These are phyloP conservation scores for Aspergillus sojae DNA, from an alignment of 2,329 filamentous ascomycete genomes.

Conservation along the genomic window DNA sequence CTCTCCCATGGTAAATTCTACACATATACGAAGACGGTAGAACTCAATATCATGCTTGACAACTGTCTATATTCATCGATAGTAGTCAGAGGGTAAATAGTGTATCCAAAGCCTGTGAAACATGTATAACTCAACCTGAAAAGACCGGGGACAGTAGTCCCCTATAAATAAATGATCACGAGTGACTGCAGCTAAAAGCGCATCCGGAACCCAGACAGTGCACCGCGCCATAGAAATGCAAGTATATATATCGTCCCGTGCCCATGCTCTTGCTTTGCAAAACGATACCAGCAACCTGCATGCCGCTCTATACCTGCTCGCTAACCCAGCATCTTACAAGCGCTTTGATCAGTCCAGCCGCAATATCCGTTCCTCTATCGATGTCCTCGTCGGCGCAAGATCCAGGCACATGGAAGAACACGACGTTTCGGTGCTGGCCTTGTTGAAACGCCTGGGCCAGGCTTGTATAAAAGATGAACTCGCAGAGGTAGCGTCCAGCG, in stretches of 20 bases:
- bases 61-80: background rate
- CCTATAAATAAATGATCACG: too few relatives aligned
- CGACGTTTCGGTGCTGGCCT: constrained; percentile 48
- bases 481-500: constrained; percentile 73
- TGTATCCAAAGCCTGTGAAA: background rate
- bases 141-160: background rate
- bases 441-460: constrained; percentile 50
- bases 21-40: background rate
- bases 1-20: background rate
- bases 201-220: background rate
- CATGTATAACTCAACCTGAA: background rate
- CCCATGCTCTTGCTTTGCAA: background rate
- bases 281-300: background rate
- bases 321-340: constrained; percentile 46
- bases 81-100: background rate
- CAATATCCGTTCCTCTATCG: constrained; percentile 41
- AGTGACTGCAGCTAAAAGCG: too few relatives aligned
- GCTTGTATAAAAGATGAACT: constrained; percentile 76
- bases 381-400: constrained; percentile 54
- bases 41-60: background rate
- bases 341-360: constrained; percentile 47
- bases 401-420: constrained; percentile 74
- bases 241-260: background rate
- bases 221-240: background rate
- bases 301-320: constrained; percentile 4